Conservation (phyloP, 768 basidiomycete species). For the Arthromyces matolae region DNA sequence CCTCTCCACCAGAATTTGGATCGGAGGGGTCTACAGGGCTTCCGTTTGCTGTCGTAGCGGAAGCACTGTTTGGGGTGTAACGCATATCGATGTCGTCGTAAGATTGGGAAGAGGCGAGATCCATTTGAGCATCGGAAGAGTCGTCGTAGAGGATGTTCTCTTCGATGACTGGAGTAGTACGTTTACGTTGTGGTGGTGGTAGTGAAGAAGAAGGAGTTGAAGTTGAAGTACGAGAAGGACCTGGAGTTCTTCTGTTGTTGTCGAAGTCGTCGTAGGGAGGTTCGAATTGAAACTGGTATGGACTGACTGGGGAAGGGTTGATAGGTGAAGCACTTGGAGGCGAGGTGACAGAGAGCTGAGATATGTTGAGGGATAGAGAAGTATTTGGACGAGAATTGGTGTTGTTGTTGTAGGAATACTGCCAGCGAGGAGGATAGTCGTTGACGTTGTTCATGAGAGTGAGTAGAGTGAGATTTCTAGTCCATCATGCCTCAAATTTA, state of each 20-base stretch:
- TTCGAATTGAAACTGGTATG: slow-evolving; percentile 53
- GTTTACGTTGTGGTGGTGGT: no score
- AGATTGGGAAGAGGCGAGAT: slow-evolving; percentile 24
- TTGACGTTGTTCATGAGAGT: slow-evolving; percentile 13
- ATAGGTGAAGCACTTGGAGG: slow-evolving; percentile 65
- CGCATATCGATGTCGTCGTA: slow-evolving; percentile 52
- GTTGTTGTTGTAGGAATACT: slow-evolving; percentile 3
- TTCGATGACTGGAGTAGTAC: slow-evolving; percentile 38
- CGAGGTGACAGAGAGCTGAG: slow-evolving; percentile 61
- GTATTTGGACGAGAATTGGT: slow-evolving; percentile 5
- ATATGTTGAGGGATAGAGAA: slow-evolving; percentile 63
- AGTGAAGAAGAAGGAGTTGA: slow-evolving; percentile 65
- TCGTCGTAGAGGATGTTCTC: slow-evolving; percentile 38
- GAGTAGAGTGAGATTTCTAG: no score
- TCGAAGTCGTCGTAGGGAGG: slow-evolving; percentile 32
- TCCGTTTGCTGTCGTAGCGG: slow-evolving; percentile 18
- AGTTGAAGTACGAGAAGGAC: slow-evolving; percentile 53
- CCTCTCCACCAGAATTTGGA: slow-evolving; percentile 32
- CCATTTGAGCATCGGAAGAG: slow-evolving; percentile 33
- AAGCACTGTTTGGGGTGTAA: neutral
- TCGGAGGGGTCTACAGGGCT: slow-evolving; percentile 48
- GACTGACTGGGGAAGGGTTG: slow-evolving; percentile 62
- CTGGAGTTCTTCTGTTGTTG: slow-evolving; percentile 27
- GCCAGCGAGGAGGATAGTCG: slow-evolving; percentile 13
- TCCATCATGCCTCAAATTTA: slow-evolving; percentile 9